Conservation (phyloP, 1,139 yeast genomes). For the Arxiozyma heterogenica region DNA sequence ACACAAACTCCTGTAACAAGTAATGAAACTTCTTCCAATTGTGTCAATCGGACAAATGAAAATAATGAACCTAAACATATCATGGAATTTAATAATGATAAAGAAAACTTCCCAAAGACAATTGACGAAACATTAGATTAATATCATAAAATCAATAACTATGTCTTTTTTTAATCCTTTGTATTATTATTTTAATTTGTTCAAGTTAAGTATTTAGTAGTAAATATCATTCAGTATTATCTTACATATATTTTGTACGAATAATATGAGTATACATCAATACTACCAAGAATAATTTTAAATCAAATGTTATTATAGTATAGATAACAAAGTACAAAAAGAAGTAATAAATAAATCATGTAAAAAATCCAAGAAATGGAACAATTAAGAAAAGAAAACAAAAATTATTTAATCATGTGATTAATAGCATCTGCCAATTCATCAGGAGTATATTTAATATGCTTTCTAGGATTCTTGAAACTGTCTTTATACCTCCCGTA, state of each 20-base stretch:
- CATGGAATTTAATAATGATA: neutral
- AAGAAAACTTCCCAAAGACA: neutral
- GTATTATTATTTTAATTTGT: too few relatives aligned
- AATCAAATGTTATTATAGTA: neutral
- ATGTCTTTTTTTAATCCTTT: neutral
- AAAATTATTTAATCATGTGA: constrained; percentile 26
- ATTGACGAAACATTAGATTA: constrained; percentile 2
- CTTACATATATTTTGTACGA: neutral
- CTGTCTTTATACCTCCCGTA: constrained; percentile 36
- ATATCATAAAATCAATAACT: neutral
- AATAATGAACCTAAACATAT: constrained; percentile 2
- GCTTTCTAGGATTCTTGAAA: constrained; percentile 30
- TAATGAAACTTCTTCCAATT: neutral
- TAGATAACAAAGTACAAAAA: too few relatives aligned
- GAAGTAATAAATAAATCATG: neutral
- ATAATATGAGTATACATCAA: neutral
- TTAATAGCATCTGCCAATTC: constrained; percentile 25
- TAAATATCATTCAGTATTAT: too few relatives aligned
- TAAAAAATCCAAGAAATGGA: neutral
- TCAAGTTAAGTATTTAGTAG: too few relatives aligned
- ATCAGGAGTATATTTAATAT: constrained; percentile 36
- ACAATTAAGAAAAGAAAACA: neutral
- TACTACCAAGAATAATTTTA: neutral
- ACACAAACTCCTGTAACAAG: neutral
- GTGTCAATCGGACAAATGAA: neutral